Conservation (phyloP, 2,329 filamentous ascomycete species). For the Tolypocladium amazonense region DNA sequence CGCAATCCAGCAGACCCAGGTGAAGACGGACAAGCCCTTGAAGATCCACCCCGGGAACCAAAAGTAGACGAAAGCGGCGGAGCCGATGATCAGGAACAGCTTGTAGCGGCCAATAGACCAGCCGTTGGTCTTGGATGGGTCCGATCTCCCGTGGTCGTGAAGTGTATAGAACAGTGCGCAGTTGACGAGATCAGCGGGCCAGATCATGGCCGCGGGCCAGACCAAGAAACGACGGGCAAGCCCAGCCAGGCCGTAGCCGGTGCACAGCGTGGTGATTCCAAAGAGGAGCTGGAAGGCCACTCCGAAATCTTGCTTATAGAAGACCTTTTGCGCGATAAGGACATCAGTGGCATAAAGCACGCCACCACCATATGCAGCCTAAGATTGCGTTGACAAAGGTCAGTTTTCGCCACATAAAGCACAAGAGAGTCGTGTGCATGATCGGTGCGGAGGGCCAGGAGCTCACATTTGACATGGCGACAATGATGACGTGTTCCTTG, state of each 20-base stretch:
- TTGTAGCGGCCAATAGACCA: slow-evolving; percentile 55
- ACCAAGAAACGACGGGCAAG: slow-evolving; percentile 42
- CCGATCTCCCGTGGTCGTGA: slow-evolving; percentile 32
- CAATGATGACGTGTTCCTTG: slow-evolving; percentile 52
- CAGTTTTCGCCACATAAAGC: neutral
- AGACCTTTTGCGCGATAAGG: slow-evolving; percentile 39
- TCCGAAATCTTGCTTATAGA: slow-evolving; percentile 45
- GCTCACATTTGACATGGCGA: slow-evolving; percentile 53
- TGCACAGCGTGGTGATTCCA: slow-evolving; percentile 42
- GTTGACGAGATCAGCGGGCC: slow-evolving; percentile 44
- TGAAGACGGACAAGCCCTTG: slow-evolving; percentile 51
- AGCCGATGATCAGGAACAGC: slow-evolving; percentile 49
- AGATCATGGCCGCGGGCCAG: slow-evolving; percentile 46
- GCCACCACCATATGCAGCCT: slow-evolving; percentile 48
- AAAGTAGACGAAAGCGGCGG: slow-evolving; percentile 42
- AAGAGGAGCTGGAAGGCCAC: slow-evolving; percentile 44
- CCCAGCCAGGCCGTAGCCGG: slow-evolving; percentile 47
- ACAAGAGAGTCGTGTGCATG: neutral
- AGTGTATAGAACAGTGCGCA: slow-evolving; percentile 39
- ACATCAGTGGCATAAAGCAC: slow-evolving; percentile 45
- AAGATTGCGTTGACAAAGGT: neutral
- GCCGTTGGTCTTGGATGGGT: slow-evolving; percentile 41
- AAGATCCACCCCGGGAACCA: slow-evolving; percentile 55
- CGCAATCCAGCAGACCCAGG: slow-evolving; percentile 51
- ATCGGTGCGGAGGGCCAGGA: neutral